Evolutionary conservation across 805 yeast genomes (phyloP).

Genomic region (Lipomyces anomalus): DNA sequence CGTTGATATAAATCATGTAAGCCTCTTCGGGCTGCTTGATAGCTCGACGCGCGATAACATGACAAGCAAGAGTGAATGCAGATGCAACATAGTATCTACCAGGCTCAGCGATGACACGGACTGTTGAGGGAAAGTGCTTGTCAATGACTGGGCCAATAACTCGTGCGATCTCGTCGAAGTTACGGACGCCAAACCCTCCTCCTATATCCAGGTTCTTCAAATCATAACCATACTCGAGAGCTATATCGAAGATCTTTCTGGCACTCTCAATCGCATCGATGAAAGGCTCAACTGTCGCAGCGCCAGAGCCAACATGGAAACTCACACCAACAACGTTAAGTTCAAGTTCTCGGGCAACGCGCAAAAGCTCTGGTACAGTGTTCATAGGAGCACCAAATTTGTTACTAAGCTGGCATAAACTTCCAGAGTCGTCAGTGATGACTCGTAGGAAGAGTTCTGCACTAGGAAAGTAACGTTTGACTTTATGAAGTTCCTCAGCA

Average conservation of each 20-base stretch:
- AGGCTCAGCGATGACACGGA: constrained; percentile 77
- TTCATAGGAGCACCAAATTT: constrained; percentile 78
- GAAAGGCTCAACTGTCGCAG: constrained; percentile 62
- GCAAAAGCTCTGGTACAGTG: constrained; percentile 50
- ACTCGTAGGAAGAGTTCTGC: constrained; percentile 72
- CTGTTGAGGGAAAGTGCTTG: constrained; percentile 51
- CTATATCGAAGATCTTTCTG: constrained; percentile 58
- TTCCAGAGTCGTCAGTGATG: constrained; percentile 81
- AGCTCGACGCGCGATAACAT: constrained; percentile 78
- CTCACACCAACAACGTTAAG: constrained; percentile 78
- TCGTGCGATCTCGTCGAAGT: constrained; percentile 53
- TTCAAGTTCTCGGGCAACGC: constrained; percentile 53
- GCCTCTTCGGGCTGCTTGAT: constrained; percentile 34
- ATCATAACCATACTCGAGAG: constrained; percentile 40
- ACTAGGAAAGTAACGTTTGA: constrained; percentile 59
- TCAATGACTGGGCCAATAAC: constrained; percentile 54
- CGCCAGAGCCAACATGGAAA: constrained; percentile 95
- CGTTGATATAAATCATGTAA: constrained; percentile 82
- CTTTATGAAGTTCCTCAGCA: constrained; percentile 72
- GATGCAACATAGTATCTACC: constrained; percentile 84
- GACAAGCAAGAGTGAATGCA: constrained; percentile 78
- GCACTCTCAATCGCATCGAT: constrained; percentile 70
- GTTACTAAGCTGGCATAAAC: constrained; percentile 78
- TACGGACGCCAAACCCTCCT: constrained; percentile 73
- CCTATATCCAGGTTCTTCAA: constrained; percentile 75